Base-by-base conservation (phyloP, 2,329 filamentous ascomycete genomes). In the Thelonectria blattea region DNA sequence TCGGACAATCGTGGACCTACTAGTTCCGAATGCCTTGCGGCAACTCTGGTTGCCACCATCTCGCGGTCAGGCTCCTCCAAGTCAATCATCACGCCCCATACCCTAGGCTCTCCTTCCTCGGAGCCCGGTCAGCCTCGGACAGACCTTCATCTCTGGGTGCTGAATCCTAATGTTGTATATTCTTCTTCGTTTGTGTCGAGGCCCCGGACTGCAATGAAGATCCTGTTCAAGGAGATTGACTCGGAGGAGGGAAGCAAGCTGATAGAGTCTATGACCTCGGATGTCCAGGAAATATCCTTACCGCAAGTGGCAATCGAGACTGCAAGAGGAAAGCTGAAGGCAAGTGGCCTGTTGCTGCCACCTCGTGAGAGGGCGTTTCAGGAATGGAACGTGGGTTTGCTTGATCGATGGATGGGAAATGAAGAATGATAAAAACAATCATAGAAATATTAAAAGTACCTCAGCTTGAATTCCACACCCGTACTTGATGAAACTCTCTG, bases 351-450 rank as follows among this genome's bases (percentile, higher is more conserved):
- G 3, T 69, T 86, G 15, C 71, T 92, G 9, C 89, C 89, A 1
- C 71, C 65, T 0, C 77, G 77, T 9, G 85, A 88, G 60, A 80
- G 85, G 57, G 76, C 68, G 27, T 90, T 91, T 65, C 80, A 85
- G 70, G 84, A 82, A n/a, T 92, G 89, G 89, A 81, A 82, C 24
- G 86, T 92, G 5, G 88, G 87, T 2, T 71, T 92, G 17, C 70
- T 92, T 60, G 80, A 83, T 45, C 70, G 75, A 51, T 78, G 76
- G 76, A 65, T 30, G 27, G 27, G 5, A 30, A 30, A 30, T 30
- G 27, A 30, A 30, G 27, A 30, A 30, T 30, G 27, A 30, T 30
- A 9, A 30, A 7, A 30, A 2, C 4, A 30, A 10, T 9, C 27
- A 30, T 30, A 30, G 8, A 30, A 30, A 30, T 24, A 24, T 7